These are phyloP conservation scores for Chalciporus piperatus DNA, from an alignment of 768 basidiomycete species.

Conservation along the genomic window DNA sequence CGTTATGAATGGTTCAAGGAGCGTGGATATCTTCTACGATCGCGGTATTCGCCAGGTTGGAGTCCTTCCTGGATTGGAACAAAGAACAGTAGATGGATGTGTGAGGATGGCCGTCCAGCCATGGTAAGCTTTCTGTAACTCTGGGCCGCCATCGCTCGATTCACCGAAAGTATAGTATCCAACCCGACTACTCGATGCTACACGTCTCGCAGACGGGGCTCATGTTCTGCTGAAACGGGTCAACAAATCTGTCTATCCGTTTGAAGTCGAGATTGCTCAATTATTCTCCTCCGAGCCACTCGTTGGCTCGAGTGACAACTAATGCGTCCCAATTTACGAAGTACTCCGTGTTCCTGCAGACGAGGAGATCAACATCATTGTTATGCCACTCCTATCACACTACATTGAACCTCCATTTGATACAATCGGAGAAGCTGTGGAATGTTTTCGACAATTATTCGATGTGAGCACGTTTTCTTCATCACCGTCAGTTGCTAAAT, in stretches of 20 bases:
- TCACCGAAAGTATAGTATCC: slow-evolving; percentile 8
- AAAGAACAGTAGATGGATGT: too few relatives aligned
- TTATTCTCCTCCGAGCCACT: slow-evolving; percentile 6
- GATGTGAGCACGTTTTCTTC: slow-evolving; percentile 17
- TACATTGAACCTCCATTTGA: slow-evolving; percentile 25
- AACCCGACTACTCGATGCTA: slow-evolving; percentile 22
- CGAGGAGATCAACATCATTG: slow-evolving; percentile 10
- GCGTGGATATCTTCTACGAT: slow-evolving; percentile 1
- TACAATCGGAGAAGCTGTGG: slow-evolving; percentile 14
- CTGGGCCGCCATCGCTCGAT: slow-evolving; percentile 15
- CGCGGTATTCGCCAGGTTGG: slow-evolving; percentile 5
- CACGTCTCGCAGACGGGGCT: slow-evolving; percentile 21
- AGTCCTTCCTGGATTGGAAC: slow-evolving; percentile 1
- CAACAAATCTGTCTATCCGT: slow-evolving; percentile 3
- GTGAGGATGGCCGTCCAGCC: background rate
- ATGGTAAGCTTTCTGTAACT: slow-evolving; percentile 4
- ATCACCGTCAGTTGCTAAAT: background rate
- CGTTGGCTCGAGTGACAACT: slow-evolving; percentile 18
- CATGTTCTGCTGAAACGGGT: slow-evolving; percentile 31
- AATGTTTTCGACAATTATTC: slow-evolving; percentile 30
- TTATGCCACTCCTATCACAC: slow-evolving; percentile 36
- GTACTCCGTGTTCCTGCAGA: slow-evolving; percentile 4
- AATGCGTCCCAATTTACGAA: slow-evolving; percentile 31
- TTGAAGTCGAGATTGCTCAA: slow-evolving; percentile 29
- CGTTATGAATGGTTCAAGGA: background rate